These are phyloP conservation scores for Trypanosoma vivax DNA, from an alignment of 208 protist species.

Conservation along the genomic window DNA sequence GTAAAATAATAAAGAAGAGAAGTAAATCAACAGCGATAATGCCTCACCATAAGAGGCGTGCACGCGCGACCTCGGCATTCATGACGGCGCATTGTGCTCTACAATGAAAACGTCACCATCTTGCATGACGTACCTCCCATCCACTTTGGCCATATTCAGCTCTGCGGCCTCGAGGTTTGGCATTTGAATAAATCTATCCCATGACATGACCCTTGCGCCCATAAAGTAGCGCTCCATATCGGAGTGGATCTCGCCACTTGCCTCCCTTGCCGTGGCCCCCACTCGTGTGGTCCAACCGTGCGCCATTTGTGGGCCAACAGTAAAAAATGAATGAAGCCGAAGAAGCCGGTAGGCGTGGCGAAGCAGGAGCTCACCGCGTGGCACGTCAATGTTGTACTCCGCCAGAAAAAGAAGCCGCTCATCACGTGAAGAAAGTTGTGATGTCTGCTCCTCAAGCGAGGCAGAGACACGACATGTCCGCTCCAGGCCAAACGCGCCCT, in stretches of 20 bases:
- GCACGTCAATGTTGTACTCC: constrained; percentile 69
- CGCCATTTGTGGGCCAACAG: constrained; percentile 79
- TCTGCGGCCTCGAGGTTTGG: constrained; percentile 70
- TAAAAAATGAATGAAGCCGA: constrained; percentile 81
- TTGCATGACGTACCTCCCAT: constrained; percentile 57
- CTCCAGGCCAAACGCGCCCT: constrained; percentile 45
- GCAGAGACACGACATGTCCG: constrained; percentile 63
- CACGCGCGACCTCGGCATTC: not conserved
- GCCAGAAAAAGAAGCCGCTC: constrained; percentile 68
- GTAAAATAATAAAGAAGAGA: not conserved
- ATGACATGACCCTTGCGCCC: constrained; percentile 60
- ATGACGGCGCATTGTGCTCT: constrained; percentile 47
- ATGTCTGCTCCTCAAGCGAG: constrained; percentile 76
- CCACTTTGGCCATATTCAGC: constrained; percentile 63
- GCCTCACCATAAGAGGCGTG: not conserved
- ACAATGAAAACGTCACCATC: constrained; percentile 85
- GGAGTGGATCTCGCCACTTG: constrained; percentile 78
- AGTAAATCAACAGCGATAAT: not conserved
- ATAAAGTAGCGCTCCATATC: constrained; percentile 79
- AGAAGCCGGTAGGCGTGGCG: constrained; percentile 46
- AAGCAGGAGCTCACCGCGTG: constrained; percentile 65
- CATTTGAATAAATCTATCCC: constrained; percentile 43
- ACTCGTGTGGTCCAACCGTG: constrained; percentile 54
- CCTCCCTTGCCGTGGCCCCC: constrained; percentile 51
- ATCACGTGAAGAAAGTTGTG: constrained; percentile 51